Evolutionary conservation across 495 filamentous ascomycete genomes (phyloP).

Genomic region (Aspergillus homomorphus): DNA sequence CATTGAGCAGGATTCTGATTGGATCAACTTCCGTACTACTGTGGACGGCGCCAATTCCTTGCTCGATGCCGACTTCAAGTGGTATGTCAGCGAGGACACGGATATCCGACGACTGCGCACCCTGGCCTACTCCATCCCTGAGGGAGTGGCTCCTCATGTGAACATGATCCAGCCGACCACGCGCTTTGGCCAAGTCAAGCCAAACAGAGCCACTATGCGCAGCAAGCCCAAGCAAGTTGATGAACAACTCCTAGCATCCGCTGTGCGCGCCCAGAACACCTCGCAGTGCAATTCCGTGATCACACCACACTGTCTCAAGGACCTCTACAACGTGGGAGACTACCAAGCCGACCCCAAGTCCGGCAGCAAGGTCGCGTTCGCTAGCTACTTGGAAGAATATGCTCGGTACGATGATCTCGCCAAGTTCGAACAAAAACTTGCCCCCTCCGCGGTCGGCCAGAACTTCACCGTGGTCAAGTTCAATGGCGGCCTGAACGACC

Average conservation of each 20-base stretch:
- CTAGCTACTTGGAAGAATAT: conserved; percentile 66
- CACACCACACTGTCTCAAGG: conserved; percentile 58
- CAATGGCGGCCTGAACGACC: conserved; percentile 56
- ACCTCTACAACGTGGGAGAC: conserved; percentile 58
- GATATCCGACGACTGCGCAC: conserved; percentile 53
- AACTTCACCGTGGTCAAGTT: conserved; percentile 64
- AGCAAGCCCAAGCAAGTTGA: conserved; percentile 25
- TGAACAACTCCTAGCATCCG: conserved; percentile 20
- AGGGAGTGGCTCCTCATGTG: conserved; percentile 43
- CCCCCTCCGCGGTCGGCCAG: conserved; percentile 50
- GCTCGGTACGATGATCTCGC: conserved; percentile 59
- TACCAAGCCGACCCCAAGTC: conserved; percentile 38
- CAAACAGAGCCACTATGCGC: conserved; percentile 34
- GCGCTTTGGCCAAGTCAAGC: conserved; percentile 49
- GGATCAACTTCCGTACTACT: conserved; percentile 56
- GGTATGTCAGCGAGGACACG: conserved; percentile 43
- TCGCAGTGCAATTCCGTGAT: conserved; percentile 44
- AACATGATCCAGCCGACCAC: conserved; percentile 57
- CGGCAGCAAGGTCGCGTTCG: conserved; percentile 57
- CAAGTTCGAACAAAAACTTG: conserved; percentile 51
- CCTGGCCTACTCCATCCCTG: conserved; percentile 57
- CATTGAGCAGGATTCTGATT: conserved; percentile 56
- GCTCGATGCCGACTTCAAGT: conserved; percentile 55
- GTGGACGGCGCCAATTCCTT: conserved; percentile 53
- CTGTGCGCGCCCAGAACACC: conserved; percentile 16